Evolutionary conservation across 306 rosid species (phyloP), one percentile per base, ranked within the genome.

Genomic region (Dicorynia guianensis): DNA sequence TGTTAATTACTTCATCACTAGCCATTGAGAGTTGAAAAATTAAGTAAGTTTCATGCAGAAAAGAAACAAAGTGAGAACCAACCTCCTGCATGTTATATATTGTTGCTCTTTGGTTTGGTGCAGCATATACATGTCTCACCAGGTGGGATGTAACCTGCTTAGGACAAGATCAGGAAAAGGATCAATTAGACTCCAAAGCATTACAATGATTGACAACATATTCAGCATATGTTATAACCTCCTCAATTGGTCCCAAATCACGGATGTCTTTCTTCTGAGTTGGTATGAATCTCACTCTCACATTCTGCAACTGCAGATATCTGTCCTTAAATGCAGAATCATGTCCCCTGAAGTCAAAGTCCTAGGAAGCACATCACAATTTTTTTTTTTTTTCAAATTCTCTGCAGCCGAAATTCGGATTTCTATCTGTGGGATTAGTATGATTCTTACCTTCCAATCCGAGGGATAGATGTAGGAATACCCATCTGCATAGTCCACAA

Each of bases 241-340:
- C 93, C 81, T 96, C 93, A 75, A 92, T 53, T 74, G 97, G 90
- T 82, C 99, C 99, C 85, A 89, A 73, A 59, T 92, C 98, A 82
- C 89, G 82, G 82, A 96, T 78, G 74, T 96, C 99, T 68, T 80
- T 87, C 80, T 92, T 96, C 52, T 78, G 87, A 19, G 97, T 89
- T 44, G 99, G 99, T 87, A 92, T 69, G 50, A 96, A 96, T 86
- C 89, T 87, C 75, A 96, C 99, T 81, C 98, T 92, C 40, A 96
- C 98, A 78, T 88, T 92, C 38, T 92, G 98, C 67, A 96, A 79
- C 64, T 92, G 99, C 76, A 92, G 62, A 72, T 69, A 79, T 83
- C 90, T 68, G 75, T 92, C 99, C 81, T 92, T 92, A 80, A 96
- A 96, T 40, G 99, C 98, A 72, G 99, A 92, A 87, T 96, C 99